Evolutionary conservation across 2,329 filamentous ascomycete species (phyloP), one percentile per base, ranked within the genome.

Genomic region (Neofusicoccum umdonicola): DNA sequence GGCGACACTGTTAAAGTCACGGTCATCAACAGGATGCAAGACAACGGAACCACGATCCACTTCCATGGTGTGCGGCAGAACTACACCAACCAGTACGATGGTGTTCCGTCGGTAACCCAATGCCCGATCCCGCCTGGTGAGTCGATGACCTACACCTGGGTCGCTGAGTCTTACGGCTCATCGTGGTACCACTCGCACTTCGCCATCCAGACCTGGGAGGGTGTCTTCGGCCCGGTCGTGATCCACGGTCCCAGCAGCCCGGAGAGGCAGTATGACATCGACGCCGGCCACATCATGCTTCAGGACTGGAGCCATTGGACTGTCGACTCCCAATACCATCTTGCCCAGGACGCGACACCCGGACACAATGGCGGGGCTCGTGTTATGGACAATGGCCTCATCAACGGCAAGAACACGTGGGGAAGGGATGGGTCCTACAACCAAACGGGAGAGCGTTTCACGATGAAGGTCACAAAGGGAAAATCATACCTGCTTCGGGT

Each of bases 31-130:
- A 69, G 78, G 58, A 60, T 81, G 75, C 75, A 76, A 7, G 72
- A 80, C 67, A 89, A 89, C 66, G 86, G 86, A 39, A 88, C 86
- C 4, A 81, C 81, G 8, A 84, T 89, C n/a, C 87, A 90, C 70
- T 89, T 82, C 76, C 87, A 90, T 69, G 88, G 84, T 0, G 64
- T 90, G 39, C 82, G 84, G 6, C 85, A 89, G 70, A 78, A 81
- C 66, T 76, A 81, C 70, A 84, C 80, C 51, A 84, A 82, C 68
- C 76, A 81, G 51, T 78, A 84, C 66, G 87, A 89, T 68, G 87
- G 88, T 47, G 85, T 87, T 3, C 77, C 78, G 17, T 80, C 80
- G 15, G 69, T 80, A 39, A 80, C 79, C 4, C 76, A 79, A 68
- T 80, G 78, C 66, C 78, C 77, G 0, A 56, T 74, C 27, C 13